Evolutionary conservation across 2,329 filamentous ascomycete genomes (phyloP).

Genomic region (Colletotrichum spinosum): DNA sequence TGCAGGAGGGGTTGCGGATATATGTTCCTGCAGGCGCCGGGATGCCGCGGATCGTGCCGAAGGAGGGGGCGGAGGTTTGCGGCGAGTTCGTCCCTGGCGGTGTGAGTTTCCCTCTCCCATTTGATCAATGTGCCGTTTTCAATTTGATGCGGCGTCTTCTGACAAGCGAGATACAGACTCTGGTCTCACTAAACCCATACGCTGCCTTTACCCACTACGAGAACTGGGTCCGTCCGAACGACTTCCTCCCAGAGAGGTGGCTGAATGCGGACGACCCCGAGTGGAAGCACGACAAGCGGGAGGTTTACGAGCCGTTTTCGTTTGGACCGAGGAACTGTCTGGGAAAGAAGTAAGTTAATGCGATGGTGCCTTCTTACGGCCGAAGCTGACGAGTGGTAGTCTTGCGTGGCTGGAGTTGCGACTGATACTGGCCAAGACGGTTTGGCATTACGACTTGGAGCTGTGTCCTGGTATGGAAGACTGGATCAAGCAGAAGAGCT

Average conservation of each 20-base stretch:
- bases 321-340: constrained; percentile 62
- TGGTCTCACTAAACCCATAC: constrained; percentile 31
- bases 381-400: constrained; percentile 42
- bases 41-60: constrained; percentile 44
- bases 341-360: constrained; percentile 54
- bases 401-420: constrained; percentile 64
- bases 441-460: constrained; percentile 62
- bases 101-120: constrained; percentile 42
- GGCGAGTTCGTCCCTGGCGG: constrained; percentile 47
- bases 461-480: constrained; percentile 47
- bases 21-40: constrained; percentile 43
- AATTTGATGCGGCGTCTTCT: background rate
- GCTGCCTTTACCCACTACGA: constrained; percentile 25
- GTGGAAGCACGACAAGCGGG: constrained; percentile 50
- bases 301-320: constrained; percentile 60
- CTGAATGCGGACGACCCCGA: constrained; percentile 30
- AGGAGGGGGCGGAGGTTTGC: constrained; percentile 47
- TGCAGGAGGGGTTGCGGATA: constrained; percentile 55
- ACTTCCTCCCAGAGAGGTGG: constrained; percentile 62
- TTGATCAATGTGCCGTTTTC: too few species aligned
- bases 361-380: too few species aligned
- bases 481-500: constrained; percentile 56
- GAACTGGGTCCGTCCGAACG: constrained; percentile 57
- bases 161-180: constrained; percentile 1
- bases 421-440: constrained; percentile 57